Evolutionary conservation across 352 stramenopile genomes (phyloP), one percentile per base, ranked within the genome.

Genomic region (Pythium utonaiense): DNA sequence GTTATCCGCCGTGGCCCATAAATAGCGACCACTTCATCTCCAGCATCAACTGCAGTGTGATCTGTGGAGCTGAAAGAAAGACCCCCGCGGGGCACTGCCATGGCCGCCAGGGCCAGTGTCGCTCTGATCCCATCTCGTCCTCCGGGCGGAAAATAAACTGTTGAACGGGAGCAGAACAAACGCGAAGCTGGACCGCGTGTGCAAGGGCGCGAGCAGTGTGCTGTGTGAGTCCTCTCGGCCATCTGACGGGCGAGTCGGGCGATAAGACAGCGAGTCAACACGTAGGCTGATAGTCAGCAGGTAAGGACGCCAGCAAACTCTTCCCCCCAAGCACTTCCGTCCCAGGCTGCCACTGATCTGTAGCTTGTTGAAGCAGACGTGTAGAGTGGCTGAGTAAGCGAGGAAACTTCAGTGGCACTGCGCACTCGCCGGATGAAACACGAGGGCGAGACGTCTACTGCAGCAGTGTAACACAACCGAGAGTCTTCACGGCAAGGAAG

Each of bases 381-480:
- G 40, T 47, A 19, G 40, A 27, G 40, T 47, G 40, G 40, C 40
- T 40, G 33, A 40, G 33, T 47, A 13, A 25, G 40, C 28, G 28
- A 25, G 40, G n/a, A 4, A 47, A 7, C 40, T 17, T 17, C 17
- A 27, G 40, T 6, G 36, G 36, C 36, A 47, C 5, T 12, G 40
- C 25, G 40, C 6, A 19, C n/a, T 13, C 44, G 31, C 42, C 54
- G 28, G 54, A 61, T 61, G 54, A 36, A 27, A 53, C 51, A 47
- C 54, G 54, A 61, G 41, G 28, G 44, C 42, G 44, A 34, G 7
- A 44, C 30, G 44, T n/a, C 21, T 61, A 36, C 41, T 38, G 9
- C 21, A 28, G 42, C 54, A 47, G 41, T 31, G 54, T 61, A 54
- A 53, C n/a, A 42, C 27, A 36, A 13, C 40, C 16, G 25, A 33